Evolutionary conservation across 495 filamentous ascomycete genomes (phyloP), one percentile per base, ranked within the genome.

Genomic region (Cercophora samala): DNA sequence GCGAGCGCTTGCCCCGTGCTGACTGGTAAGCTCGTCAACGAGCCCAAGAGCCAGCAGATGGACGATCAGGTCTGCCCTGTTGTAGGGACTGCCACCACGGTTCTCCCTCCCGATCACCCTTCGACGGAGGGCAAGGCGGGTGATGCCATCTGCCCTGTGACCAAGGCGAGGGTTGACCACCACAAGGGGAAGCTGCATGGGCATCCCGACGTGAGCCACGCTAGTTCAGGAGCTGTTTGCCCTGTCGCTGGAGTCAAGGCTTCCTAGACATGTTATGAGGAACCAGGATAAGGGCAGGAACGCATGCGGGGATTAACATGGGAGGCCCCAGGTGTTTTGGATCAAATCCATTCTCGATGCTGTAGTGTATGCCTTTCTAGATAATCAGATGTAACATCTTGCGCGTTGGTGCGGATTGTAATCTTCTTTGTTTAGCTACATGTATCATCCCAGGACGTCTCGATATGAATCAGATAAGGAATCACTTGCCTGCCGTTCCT

Each of bases 111-210:
- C 13, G 71, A 81, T 42, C 81, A 85, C 63, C 82, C 81, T 6
- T 74, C 67, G 22, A 80, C 79, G 6, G 73, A 76, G 1, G 78
- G 73, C 62, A 76, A 74, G 63, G 69, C 65, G 8, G 80, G 81
- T 66, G 80, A 81, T 13, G 77, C 69, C 24, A 78, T 79, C 60
- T 85, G 84, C 68, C 82, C 82, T 5, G 75, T 86, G 54, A 84
- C 82, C 25, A 82, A 82, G 73, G 80, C 80, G 51, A 74, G 72
- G 64, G 76, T 82, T 1, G 80, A 77, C 15, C 80, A 82, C 59
- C 80, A 82, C 64, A 79, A 81, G 71, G 80, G 79, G 37, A 79
- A 75, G 66, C 69, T 83, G n/a, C 53, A 72, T 29, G 76, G 66
- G 5, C 80, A 82, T 60, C 80, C 80, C 9, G 74, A 69, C 22